Evolutionary conservation across 345 rosid genomes (phyloP).

Genomic region (Populus nigra): DNA sequence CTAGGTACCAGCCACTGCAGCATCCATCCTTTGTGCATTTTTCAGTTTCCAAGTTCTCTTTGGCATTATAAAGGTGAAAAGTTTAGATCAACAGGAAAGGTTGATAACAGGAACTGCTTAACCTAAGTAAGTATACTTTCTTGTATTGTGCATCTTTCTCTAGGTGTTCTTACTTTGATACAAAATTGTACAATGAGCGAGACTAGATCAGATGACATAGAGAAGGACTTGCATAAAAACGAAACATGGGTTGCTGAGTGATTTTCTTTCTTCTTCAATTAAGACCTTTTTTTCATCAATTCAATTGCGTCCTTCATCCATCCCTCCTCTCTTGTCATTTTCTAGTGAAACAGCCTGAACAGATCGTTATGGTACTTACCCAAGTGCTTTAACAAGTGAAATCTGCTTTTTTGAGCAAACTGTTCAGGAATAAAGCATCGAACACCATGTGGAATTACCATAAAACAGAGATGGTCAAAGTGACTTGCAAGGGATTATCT

Average conservation of each 20-base stretch:
- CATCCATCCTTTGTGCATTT: conserved; percentile 65
- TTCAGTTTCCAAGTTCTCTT: conserved; percentile 76
- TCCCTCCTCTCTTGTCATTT: neutral
- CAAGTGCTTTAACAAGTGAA: neutral
- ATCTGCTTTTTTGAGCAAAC: neutral
- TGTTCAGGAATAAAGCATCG: neutral
- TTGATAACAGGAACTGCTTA: conserved; percentile 92
- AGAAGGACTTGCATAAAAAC: neutral
- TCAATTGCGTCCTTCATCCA: neutral
- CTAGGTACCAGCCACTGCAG: conserved; percentile 72
- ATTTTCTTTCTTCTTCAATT: neutral
- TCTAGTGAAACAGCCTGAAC: neutral
- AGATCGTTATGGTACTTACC: neutral
- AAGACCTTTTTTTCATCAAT: neutral
- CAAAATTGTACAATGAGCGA: neutral
- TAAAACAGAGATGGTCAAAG: neutral
- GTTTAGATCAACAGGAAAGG: conserved; percentile 75
- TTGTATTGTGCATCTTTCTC: neutral
- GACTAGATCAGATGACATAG: neutral
- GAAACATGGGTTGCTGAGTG: neutral
- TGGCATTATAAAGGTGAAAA: conserved; percentile 78
- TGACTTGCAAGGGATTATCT: neutral
- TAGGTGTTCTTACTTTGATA: neutral
- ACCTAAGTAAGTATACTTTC: conserved; percentile 28
- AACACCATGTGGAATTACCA: neutral